Evolutionary conservation across 257 asterid genomes (phyloP).

Genomic region (Fraxinus pennsylvanica): DNA sequence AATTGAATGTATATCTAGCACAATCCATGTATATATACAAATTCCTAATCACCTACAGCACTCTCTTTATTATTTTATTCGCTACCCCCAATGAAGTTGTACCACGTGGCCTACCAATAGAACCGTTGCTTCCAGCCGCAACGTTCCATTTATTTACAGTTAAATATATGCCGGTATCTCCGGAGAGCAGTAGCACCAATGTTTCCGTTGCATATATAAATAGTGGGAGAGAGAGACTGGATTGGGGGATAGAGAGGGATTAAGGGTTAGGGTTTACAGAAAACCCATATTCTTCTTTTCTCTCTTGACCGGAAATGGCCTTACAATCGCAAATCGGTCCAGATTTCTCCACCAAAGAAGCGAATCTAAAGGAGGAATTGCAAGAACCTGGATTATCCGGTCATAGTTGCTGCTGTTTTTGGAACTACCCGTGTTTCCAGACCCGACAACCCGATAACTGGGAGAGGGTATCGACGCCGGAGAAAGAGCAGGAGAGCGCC

Average conservation of each 20-base stretch:
- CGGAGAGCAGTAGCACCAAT: background rate
- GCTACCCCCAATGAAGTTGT: background rate
- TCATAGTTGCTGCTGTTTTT: slow-evolving; percentile 60
- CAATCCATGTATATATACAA: too few relatives aligned
- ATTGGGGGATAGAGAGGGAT: background rate
- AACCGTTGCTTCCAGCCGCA: background rate
- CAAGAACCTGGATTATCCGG: slow-evolving; percentile 40
- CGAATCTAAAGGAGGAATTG: slow-evolving; percentile 31
- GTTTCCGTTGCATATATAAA: background rate
- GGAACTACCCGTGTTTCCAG: slow-evolving; percentile 26
- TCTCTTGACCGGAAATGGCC: slow-evolving; percentile 31
- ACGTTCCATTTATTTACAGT: background rate
- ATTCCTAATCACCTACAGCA: too few relatives aligned
- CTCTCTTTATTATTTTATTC: too few relatives aligned
- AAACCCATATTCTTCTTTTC: background rate
- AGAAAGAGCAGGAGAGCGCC: slow-evolving; percentile 30
- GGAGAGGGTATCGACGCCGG: slow-evolving; percentile 59
- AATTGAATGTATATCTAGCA: too few relatives aligned
- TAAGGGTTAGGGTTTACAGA: background rate
- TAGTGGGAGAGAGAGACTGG: background rate
- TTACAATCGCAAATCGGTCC: slow-evolving; percentile 29
- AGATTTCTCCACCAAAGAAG: slow-evolving; percentile 29
- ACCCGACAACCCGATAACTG: slow-evolving; percentile 43
- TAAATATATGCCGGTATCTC: background rate
- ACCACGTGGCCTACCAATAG: background rate